Evolutionary conservation across 1,139 yeast species (phyloP).

Genomic region (Saccharomyces hybrid): DNA sequence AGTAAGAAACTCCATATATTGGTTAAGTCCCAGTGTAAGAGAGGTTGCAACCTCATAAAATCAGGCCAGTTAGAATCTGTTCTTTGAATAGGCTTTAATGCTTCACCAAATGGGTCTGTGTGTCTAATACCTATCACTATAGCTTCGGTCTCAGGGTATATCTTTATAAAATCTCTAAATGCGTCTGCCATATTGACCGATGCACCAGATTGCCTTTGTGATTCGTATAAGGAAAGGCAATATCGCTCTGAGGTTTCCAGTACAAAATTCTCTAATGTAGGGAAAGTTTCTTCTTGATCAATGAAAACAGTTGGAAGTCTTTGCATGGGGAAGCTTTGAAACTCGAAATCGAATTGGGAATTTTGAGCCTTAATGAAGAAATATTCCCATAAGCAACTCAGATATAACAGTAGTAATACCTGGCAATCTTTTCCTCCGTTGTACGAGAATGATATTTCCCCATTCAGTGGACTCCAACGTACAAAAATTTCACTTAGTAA

Average conservation of each 20-base stretch:
- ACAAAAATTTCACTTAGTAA: conserved; percentile 25
- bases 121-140: conserved; percentile 30
- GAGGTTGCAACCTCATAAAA: conserved; percentile 31
- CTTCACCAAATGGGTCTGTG: conserved; percentile 30
- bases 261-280: conserved; percentile 25
- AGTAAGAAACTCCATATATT: conserved; percentile 31
- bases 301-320: conserved; percentile 29
- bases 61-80: conserved; percentile 33
- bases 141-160: conserved; percentile 25
- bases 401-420: conserved; percentile 27
- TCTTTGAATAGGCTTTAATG: conserved; percentile 24
- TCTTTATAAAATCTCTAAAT: conserved; percentile 20
- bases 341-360: conserved; percentile 20
- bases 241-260: conserved; percentile 22
- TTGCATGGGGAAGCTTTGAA: conserved; percentile 23
- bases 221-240: conserved; percentile 26
- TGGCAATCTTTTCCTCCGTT: conserved; percentile 35
- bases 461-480: conserved; percentile 28
- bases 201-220: conserved; percentile 13
- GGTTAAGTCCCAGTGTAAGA: conserved; percentile 30
- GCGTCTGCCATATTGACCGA: conserved; percentile 26
- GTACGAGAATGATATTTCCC: conserved; percentile 31
- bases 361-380: conserved; percentile 12
- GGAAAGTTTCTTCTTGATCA: conserved; percentile 26
- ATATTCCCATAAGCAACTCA: conserved; percentile 31